Percentiles rank a stretch among this genome's conserved stretches.
Evolutionary conservation across 1,284 basidiomycete species (phyloP).

Genomic region (Rhodotorula mucilaginosa): DNA sequence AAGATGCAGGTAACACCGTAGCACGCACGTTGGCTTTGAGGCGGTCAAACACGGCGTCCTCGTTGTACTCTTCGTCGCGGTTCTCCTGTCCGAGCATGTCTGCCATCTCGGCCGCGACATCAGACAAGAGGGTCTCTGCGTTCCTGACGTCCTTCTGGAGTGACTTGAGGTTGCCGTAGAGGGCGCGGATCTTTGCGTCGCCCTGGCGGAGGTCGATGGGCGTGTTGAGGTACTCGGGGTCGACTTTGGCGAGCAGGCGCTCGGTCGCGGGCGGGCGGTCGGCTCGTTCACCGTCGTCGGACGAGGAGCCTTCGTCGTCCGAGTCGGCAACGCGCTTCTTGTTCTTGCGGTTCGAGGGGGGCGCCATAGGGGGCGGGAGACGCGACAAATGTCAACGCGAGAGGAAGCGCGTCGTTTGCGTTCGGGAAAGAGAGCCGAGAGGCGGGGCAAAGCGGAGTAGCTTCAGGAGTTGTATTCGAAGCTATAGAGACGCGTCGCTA

Average conservation of each 20-base stretch:
- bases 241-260: conserved; percentile 21
- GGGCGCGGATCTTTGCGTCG: conserved; percentile 9
- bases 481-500: too few species aligned
- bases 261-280: conserved; percentile 6
- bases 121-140: neutral
- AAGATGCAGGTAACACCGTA: too few species aligned
- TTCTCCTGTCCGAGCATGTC: conserved; percentile 8
- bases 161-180: neutral
- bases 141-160: conserved; percentile 6
- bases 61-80: conserved; percentile 14
- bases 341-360: neutral
- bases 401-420: neutral
- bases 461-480: too few species aligned
- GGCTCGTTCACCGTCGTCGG: neutral
- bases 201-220: conserved; percentile 26
- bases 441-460: neutral
- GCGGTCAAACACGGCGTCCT: conserved; percentile 7
- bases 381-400: neutral
- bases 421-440: neutral
- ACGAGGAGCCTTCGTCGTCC: conserved; percentile 3
- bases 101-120: conserved; percentile 23
- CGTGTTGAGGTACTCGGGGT: conserved; percentile 32
- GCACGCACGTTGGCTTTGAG: conserved; percentile 24
- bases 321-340: conserved; percentile 10
- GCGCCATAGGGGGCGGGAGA: neutral